Evolutionary conservation across 805 yeast species (phyloP).

Genomic region (Maudiozyma saulgeensis): DNA sequence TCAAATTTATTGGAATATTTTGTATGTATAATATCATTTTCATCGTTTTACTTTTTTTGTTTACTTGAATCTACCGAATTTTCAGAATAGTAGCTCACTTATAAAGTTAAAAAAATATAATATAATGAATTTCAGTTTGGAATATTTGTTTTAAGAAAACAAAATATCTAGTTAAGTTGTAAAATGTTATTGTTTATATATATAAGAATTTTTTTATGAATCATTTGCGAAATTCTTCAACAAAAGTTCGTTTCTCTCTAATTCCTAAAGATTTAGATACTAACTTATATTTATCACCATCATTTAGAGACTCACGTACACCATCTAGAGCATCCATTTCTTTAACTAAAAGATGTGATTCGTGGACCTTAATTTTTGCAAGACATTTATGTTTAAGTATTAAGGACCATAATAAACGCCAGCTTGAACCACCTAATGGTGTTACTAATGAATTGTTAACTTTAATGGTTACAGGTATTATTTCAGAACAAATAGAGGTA

Average conservation of each 20-base stretch:
- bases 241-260: conserved; percentile 37
- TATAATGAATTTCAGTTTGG: no score
- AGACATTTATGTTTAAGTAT: neutral
- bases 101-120: no score
- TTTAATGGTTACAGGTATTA: conserved; percentile 20
- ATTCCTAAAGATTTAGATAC: conserved; percentile 38
- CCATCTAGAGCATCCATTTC: conserved; percentile 14
- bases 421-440: conserved; percentile 18
- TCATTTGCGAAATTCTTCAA: conserved; percentile 6
- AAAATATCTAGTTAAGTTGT: no score
- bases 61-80: no score
- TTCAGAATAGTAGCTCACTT: no score
- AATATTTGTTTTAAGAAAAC: no score
- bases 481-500: no score
- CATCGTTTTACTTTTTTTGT: no score
- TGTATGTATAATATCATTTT: no score
- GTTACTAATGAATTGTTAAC: conserved; percentile 26
- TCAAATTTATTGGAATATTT: no score
- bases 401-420: neutral
- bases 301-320: conserved; percentile 29
- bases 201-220: no score
- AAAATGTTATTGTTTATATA: no score
- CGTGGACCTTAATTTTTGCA: neutral
- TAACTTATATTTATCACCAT: conserved; percentile 40
- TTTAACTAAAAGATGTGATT: conserved; percentile 18